phyloP scores from a whole-genome alignment of 2,329 filamentous ascomycete species.

The Talaromyces sp. region DNA sequence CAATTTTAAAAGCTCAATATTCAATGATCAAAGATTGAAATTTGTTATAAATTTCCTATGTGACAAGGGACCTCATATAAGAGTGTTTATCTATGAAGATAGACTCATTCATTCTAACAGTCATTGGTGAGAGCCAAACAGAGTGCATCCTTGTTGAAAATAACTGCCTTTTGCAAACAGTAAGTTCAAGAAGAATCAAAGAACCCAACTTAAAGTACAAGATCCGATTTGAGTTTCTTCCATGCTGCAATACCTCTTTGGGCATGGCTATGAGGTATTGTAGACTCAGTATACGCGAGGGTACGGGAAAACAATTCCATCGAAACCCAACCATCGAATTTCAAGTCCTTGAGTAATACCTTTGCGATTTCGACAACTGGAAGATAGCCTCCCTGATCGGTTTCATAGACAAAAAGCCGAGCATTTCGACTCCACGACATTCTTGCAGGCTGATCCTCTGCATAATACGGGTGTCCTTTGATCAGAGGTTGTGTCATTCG shows the following conservation, averaged over 20 bases:
- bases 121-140: neutral
- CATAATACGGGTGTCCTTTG: slow-evolving; percentile 56
- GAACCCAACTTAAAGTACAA: neutral
- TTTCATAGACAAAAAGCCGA: slow-evolving; percentile 62
- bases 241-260: slow-evolving; percentile 49
- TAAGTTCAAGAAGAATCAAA: neutral
- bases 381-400: slow-evolving; percentile 61
- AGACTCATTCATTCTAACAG: no score
- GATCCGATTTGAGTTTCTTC: slow-evolving; percentile 38
- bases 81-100: no score
- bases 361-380: slow-evolving; percentile 59
- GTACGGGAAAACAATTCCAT: slow-evolving; percentile 66
- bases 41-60: neutral
- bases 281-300: slow-evolving; percentile 51
- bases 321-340: slow-evolving; percentile 65
- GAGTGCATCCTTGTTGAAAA: neutral
- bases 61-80: neutral
- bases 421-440: slow-evolving; percentile 79
- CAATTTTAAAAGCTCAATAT: neutral
- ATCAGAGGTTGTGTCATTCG: slow-evolving; percentile 55
- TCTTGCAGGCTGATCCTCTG: slow-evolving; percentile 54
- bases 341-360: slow-evolving; percentile 60
- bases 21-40: neutral
- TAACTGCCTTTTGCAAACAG: neutral
- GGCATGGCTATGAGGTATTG: slow-evolving; percentile 55